Evolutionary conservation across 768 basidiomycete genomes (phyloP), one percentile per base, ranked within the genome.

Genomic region (Serendipita sp.): DNA sequence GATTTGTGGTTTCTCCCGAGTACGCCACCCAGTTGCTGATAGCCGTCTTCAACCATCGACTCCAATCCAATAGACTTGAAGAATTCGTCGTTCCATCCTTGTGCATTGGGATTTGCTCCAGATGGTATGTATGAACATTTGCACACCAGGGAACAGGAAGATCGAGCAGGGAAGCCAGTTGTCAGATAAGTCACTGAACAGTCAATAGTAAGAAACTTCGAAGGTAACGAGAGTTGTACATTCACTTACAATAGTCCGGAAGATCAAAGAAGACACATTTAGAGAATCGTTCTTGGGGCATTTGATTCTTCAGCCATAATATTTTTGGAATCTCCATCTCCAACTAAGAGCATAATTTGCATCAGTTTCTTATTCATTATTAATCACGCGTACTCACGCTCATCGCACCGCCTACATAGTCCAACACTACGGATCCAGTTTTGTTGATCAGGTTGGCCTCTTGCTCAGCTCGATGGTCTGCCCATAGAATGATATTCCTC

Each of bases 281-380:
- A 28, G 81, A 74, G 75, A 99, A 98, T 16, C 77, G 78, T 10
- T 80, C 75, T 0, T 82, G 72, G 1, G 80, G 71, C 93, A 98
- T 94, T 76, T 88, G 79, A 66, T 83, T 85, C 74, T 94, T 97
- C 47, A 98, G 80, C 96, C 96, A 98, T 34, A 98, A 83, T 35
- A 94, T 87, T 74, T 98, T 98, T 0, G 95, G 95, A 48, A 97
- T 84, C 75, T 97, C 95, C 96, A 98, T 98, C 75, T 98, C 94
- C 47, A 97, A 81, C 90, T 96, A 67, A 2, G 13, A 8, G 7
- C 5, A 32, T n/a, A n/a, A 65, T 28, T 62, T 35, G 46, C 7
- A 48, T 8, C 56, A n/a, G 18, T 47, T 10, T 60, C 63, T 48
- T 35, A 11, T 28, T 44, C 47, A 28, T 56, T 63, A 47, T 32